A percentile compares a stretch with the other conserved stretches of the same genome.
Conservation (phyloP, 2,329 filamentous ascomycete genomes). For the Penicillium sp. region DNA sequence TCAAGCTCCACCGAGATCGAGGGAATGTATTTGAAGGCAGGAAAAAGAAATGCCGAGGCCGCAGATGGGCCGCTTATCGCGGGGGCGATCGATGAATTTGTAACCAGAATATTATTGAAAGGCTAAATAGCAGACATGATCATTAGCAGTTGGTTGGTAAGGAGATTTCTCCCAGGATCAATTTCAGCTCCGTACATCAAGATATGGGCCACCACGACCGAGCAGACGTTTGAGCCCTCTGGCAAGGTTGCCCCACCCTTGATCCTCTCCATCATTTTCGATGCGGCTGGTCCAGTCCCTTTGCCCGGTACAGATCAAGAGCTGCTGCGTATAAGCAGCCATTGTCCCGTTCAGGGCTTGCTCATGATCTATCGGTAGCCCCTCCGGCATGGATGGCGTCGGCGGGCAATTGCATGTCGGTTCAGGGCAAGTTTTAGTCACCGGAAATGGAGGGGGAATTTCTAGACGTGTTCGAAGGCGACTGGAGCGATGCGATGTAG, state of each 20-base stretch:
- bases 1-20: constrained; percentile 59
- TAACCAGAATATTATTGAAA: constrained; percentile 71
- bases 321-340: constrained; percentile 70
- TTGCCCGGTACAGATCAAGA: constrained; percentile 75
- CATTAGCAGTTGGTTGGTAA: background rate
- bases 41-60: constrained; percentile 67
- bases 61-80: constrained; percentile 28
- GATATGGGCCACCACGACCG: constrained; percentile 59
- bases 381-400: constrained; percentile 62
- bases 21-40: constrained; percentile 74
- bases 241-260: constrained; percentile 46
- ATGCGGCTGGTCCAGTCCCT: constrained; percentile 78
- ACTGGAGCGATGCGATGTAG: constrained; percentile 14
- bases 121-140: constrained; percentile 51
- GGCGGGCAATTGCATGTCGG: constrained; percentile 71
- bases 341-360: constrained; percentile 70
- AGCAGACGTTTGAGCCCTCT: constrained; percentile 64
- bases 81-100: constrained; percentile 68
- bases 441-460: constrained; percentile 43
- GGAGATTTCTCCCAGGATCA: background rate
- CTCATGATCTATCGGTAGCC: constrained; percentile 67
- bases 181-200: constrained; percentile 48
- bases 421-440: constrained; percentile 59
- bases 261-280: constrained; percentile 62
- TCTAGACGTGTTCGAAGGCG: constrained; percentile 27